Evolutionary conservation across 768 basidiomycete genomes (phyloP).

Genomic region (Fibroporia radiculosa): DNA sequence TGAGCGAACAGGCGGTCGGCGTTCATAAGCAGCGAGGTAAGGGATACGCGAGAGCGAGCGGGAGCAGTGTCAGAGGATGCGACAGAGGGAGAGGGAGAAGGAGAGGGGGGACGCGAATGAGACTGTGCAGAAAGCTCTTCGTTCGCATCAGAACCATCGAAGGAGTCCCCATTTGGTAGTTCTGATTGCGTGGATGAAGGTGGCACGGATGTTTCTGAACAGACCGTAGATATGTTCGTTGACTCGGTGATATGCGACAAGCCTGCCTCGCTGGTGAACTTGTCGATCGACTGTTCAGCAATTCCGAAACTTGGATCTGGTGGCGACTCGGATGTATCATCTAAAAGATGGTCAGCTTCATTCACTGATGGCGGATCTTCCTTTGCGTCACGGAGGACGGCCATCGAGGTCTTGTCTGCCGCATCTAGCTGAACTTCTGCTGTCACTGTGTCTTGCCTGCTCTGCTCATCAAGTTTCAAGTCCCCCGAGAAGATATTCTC

Average conservation of each 20-base stretch:
- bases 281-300: neutral
- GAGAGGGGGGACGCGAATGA: too few species aligned
- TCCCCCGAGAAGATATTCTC: slow-evolving; percentile 8
- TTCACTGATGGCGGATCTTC: neutral
- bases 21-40: slow-evolving; percentile 43
- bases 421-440: neutral
- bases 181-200: neutral
- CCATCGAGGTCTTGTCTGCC: neutral
- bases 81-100: slow-evolving; percentile 3
- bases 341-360: too few species aligned
- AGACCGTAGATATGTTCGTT: neutral
- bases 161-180: neutral
- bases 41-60: slow-evolving; percentile 28
- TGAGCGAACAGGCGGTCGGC: slow-evolving; percentile 51
- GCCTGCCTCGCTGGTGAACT: neutral
- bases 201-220: neutral
- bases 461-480: neutral
- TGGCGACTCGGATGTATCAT: neutral
- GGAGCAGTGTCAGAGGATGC: slow-evolving; percentile 5
- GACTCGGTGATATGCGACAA: neutral
- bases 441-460: neutral
- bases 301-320: neutral
- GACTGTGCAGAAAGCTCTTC: slow-evolving; percentile 2
- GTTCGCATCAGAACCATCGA: neutral
- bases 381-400: too few species aligned